Evolutionary conservation across 352 stramenopile genomes (phyloP).

Genomic region (Phytophthora foliorum): DNA sequence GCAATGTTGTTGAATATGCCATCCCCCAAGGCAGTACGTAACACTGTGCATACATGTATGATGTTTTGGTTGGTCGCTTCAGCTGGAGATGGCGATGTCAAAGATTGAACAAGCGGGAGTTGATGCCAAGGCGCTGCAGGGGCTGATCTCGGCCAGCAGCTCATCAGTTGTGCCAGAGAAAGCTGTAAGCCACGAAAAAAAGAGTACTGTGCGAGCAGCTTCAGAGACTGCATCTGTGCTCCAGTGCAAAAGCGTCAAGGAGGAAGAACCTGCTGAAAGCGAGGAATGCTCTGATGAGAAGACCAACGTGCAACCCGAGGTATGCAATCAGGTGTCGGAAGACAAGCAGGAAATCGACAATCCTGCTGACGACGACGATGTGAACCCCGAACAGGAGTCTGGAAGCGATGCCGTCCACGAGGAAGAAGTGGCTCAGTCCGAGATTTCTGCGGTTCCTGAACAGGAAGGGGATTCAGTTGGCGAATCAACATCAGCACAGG

Average conservation of each 20-base stretch:
- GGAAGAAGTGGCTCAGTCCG: constrained; percentile 8
- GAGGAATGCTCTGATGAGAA: constrained; percentile 11
- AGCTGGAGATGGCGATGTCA: constrained; percentile 77
- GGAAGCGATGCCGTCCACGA: constrained; percentile 24
- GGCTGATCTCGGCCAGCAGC: constrained; percentile 38
- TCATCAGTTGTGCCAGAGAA: constrained; percentile 13
- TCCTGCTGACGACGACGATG: constrained; percentile 37
- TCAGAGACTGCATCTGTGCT: background rate
- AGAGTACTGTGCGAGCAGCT: constrained; percentile 13
- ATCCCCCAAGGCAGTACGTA: background rate
- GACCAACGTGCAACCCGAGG: constrained; percentile 26
- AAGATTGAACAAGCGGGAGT: constrained; percentile 73
- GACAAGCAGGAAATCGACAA: constrained; percentile 35
- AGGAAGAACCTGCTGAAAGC: constrained; percentile 27
- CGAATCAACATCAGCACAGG: constrained; percentile 1
- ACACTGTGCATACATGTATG: constrained; percentile 1
- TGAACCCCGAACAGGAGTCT: constrained; percentile 32
- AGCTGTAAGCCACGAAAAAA: constrained; percentile 16
- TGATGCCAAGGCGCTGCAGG: constrained; percentile 55
- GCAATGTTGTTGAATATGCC: background rate
- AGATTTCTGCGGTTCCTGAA: constrained; percentile 4
- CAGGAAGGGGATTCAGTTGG: constrained; percentile 5
- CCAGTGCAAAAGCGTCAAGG: constrained; percentile 13
- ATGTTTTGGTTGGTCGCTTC: constrained; percentile 1
- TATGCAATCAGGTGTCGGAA: constrained; percentile 39